These are phyloP conservation scores for Botrytis medusae DNA, from an alignment of 2,329 filamentous ascomycete species.

Conservation along the genomic window DNA sequence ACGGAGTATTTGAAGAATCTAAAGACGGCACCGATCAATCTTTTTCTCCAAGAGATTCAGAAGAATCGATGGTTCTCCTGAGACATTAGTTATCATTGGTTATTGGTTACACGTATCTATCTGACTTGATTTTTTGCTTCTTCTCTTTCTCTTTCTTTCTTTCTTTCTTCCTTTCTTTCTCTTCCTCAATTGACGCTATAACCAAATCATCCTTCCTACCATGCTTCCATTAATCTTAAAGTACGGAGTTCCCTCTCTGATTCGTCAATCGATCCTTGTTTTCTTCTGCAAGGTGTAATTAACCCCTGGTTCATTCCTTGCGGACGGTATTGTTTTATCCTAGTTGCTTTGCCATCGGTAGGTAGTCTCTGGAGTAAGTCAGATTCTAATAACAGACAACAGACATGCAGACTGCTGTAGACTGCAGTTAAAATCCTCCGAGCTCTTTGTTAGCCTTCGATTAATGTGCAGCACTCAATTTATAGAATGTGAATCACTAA, in stretches of 20 bases:
- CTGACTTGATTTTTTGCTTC: background rate
- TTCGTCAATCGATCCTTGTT: background rate
- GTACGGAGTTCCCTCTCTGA: background rate
- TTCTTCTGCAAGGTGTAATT: background rate
- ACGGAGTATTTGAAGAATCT: background rate
- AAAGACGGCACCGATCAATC: background rate
- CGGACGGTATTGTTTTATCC: constrained; percentile 3
- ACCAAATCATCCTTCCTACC: background rate
- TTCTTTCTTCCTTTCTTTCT: background rate
- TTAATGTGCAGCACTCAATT: background rate
- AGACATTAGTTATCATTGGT: background rate
- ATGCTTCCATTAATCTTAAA: constrained; percentile 3
- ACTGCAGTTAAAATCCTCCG: background rate
- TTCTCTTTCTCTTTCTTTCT: background rate
- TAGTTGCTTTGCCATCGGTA: constrained; percentile 3
- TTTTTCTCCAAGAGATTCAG: background rate
- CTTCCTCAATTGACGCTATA: background rate
- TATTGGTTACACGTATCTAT: background rate
- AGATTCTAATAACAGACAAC: constrained; percentile 1
- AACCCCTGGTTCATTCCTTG: constrained; percentile 1
- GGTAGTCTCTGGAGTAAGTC: background rate
- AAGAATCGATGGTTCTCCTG: background rate
- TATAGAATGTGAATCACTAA: background rate
- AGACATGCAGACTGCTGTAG: background rate
- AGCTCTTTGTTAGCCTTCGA: background rate